Evolutionary conservation across 2,329 filamentous ascomycete species (phyloP).

Genomic region (Fusarium sp.): DNA sequence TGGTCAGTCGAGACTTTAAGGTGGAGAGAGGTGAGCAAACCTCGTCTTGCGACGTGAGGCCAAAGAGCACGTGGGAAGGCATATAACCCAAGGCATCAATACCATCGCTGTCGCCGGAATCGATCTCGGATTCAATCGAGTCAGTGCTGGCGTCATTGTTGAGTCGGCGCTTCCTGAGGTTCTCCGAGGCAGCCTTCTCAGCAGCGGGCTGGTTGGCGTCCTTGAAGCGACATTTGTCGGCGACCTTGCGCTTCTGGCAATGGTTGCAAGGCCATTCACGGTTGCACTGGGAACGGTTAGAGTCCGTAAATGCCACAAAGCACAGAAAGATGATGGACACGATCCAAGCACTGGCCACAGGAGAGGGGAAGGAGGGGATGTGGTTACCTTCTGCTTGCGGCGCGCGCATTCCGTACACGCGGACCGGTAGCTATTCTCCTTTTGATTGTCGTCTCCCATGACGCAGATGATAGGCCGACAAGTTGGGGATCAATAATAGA

Average conservation of each 20-base stretch:
- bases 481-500: constrained; percentile 1
- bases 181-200: constrained; percentile 43
- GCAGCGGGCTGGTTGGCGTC: constrained; percentile 40
- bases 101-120: constrained; percentile 47
- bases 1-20: not conserved
- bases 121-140: constrained; percentile 40
- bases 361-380: not conserved
- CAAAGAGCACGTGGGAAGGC: constrained; percentile 52
- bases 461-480: constrained; percentile 12
- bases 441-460: constrained; percentile 35
- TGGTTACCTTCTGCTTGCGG: constrained; percentile 57
- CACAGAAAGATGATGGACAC: not conserved
- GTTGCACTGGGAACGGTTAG: constrained; percentile 53
- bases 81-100: constrained; percentile 57
- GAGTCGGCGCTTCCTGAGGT: constrained; percentile 44
- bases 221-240: constrained; percentile 55
- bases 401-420: constrained; percentile 63
- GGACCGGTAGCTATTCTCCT: constrained; percentile 45
- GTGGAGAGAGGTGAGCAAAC: constrained; percentile 34
- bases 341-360: not conserved
- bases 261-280: constrained; percentile 59
- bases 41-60: constrained; percentile 46
- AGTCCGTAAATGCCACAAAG: not conserved
- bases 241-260: constrained; percentile 58
- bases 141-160: constrained; percentile 38